A percentile compares a stretch with the other conserved stretches of the same genome.
These are phyloP conservation scores for Aspergillus jensenii DNA, from an alignment of 2,329 filamentous ascomycete species.

Conservation along the genomic window DNA sequence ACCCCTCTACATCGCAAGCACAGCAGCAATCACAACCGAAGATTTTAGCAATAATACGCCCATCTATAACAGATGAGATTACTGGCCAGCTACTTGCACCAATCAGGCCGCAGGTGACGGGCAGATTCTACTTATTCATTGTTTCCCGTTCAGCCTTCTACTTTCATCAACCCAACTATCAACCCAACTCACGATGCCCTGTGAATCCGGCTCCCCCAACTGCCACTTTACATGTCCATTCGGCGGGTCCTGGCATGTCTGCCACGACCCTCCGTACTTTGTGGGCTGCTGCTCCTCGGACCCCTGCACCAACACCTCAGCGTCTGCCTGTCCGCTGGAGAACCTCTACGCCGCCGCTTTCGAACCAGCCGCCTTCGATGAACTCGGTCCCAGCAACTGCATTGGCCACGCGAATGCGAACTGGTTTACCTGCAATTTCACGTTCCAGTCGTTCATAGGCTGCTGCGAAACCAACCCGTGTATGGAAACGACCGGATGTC, in stretches of 20 bases:
- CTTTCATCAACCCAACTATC: too few relatives aligned
- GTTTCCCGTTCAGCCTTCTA: too few relatives aligned
- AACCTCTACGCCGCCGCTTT: neutral
- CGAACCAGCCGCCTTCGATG: neutral
- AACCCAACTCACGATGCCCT: too few relatives aligned
- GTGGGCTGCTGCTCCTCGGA: neutral
- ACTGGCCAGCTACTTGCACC: too few relatives aligned
- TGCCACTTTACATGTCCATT: neutral
- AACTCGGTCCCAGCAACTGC: neutral
- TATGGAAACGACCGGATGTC: neutral
- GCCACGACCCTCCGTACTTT: neutral
- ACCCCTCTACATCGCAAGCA: too few relatives aligned
- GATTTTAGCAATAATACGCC: too few relatives aligned
- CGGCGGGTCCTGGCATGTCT: neutral
- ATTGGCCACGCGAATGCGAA: rapidly evolving
- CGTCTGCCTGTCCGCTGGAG: neutral
- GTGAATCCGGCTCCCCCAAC: too few relatives aligned
- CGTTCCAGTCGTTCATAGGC: neutral
- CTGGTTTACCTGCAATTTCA: neutral
- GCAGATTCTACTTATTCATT: too few relatives aligned
- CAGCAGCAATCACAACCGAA: too few relatives aligned
- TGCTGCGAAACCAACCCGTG: neutral
- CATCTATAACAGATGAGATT: too few relatives aligned
- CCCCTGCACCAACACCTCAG: neutral
- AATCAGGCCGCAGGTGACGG: too few relatives aligned